Base-by-base conservation (phyloP, 75 land plant genomes). In the Picea sitchensis region DNA sequence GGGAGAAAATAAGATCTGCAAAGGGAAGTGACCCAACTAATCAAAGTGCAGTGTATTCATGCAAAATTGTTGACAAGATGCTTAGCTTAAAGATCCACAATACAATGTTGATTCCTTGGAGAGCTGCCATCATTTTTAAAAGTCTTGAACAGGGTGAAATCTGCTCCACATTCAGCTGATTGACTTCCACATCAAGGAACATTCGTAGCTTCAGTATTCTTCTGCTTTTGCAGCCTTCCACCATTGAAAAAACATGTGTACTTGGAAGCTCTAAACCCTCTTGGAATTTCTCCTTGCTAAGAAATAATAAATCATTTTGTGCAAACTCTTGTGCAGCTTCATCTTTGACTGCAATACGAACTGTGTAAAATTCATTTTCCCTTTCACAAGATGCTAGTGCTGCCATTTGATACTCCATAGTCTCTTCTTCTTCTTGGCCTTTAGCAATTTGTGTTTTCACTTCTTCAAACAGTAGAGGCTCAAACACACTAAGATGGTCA, bases 51-150 rank as follows among this genome's bases (percentile, higher is more conserved):
- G 85, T 64, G 85, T 89, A 96, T 81, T 96, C 98, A 75, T 97
- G 89, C 64, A 84, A 67, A n/a, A 96, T 92, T 61, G 98, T 96
- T 84, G 98, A 96, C 73, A 96, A 84, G 81, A 94, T 94, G 82
- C 93, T 90, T 73, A 96, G 78, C 92, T 92, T 94, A 57, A 86
- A 56, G 41, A 95, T 84, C 82, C 83, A 91, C 81, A 96, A 78
- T 1, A 75, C 59, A 13, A 71, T 78, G 1, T 84, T 76, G 8
- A 77, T 79, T 63, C 65, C 76, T 78, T 82, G 81, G 73, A 96
- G 77, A 65, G 87, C 80, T 54, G 79, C 41, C 47, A 51, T 85
- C 85, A 96, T 88, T 23, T 78, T 89, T 9, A 68, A 30, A 61
- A 93, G 75, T 77, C 93, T 89, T 64, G 76, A 38, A 61, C 79